phyloP scores from a whole-genome alignment of 306 rosid species.

The Quercus cerris region DNA sequence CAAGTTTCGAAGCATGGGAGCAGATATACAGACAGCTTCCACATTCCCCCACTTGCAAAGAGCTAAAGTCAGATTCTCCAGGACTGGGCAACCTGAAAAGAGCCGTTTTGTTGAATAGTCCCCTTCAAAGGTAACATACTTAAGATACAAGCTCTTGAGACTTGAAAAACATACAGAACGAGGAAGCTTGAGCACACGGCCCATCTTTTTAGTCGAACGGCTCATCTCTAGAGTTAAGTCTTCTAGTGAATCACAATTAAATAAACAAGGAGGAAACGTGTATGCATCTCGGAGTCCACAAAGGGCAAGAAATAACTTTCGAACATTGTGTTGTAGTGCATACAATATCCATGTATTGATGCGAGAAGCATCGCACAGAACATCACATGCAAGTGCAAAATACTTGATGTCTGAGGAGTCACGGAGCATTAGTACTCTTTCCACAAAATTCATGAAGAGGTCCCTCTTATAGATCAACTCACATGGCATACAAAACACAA shows the following conservation, averaged over 20 bases:
- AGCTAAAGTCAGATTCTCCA: constrained; percentile 14
- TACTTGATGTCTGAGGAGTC: not conserved
- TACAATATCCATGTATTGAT: constrained; percentile 8
- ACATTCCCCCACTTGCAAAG: constrained; percentile 19
- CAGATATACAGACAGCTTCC: not conserved
- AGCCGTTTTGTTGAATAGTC: not conserved
- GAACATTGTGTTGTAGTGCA: constrained; percentile 9
- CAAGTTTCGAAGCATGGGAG: constrained; percentile 16
- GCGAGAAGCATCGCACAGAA: not conserved
- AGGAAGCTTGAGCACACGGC: constrained; percentile 10
- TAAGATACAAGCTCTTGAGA: constrained; percentile 6
- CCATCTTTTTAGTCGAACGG: too few species aligned
- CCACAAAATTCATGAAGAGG: constrained; percentile 14
- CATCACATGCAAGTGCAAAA: not conserved
- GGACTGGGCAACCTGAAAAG: constrained; percentile 20
- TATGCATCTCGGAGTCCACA: not conserved
- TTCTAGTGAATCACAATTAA: constrained; percentile 8
- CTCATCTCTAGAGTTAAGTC: not conserved
- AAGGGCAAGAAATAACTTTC: not conserved
- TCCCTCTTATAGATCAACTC: not conserved
- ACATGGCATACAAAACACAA: not conserved
- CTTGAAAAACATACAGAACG: constrained; percentile 3
- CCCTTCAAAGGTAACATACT: not conserved
- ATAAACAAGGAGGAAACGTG: constrained; percentile 4
- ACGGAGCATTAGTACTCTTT: constrained; percentile 3